phyloP scores from a whole-genome alignment of 371 early-diverging fungal genomes.

The Parasitella parasitica region DNA sequence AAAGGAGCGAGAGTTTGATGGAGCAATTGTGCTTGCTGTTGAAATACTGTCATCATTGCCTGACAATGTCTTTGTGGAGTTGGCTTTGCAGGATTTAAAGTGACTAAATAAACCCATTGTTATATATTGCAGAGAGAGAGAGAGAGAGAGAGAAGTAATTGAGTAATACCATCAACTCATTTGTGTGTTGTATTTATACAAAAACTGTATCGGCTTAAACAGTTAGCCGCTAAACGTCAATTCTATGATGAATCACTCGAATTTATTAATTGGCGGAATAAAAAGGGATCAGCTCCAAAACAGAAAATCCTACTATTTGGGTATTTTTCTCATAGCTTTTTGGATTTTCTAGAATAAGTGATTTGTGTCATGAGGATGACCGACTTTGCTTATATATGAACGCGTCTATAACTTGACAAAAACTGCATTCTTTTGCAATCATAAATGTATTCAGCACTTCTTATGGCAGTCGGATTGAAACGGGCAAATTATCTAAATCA shows the following conservation, averaged over 20 bases:
- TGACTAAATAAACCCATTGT: background rate
- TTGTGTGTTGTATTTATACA: slow-evolving; percentile 11
- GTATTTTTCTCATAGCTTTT: background rate
- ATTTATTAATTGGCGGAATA: background rate
- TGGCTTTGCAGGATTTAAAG: background rate
- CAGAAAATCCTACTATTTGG: background rate
- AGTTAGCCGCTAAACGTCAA: slow-evolving; percentile 20
- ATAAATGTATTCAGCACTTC: too few species aligned
- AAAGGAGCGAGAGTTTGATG: slow-evolving; percentile 7
- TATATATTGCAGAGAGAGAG: background rate
- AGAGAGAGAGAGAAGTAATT: background rate
- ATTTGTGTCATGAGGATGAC: background rate
- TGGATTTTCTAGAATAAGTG: background rate
- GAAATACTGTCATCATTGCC: slow-evolving; percentile 2
- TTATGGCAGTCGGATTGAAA: slow-evolving; percentile 9
- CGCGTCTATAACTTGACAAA: background rate
- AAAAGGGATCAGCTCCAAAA: background rate
- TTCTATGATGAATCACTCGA: background rate
- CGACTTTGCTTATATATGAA: background rate
- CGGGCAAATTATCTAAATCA: background rate
- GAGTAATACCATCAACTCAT: background rate
- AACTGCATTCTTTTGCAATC: too few species aligned
- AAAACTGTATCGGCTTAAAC: slow-evolving; percentile 7
- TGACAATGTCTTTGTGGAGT: background rate
- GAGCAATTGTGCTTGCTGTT: slow-evolving; percentile 14